phyloP scores from a whole-genome alignment of 1,139 yeast genomes.

The Suhomyces taliae region DNA sequence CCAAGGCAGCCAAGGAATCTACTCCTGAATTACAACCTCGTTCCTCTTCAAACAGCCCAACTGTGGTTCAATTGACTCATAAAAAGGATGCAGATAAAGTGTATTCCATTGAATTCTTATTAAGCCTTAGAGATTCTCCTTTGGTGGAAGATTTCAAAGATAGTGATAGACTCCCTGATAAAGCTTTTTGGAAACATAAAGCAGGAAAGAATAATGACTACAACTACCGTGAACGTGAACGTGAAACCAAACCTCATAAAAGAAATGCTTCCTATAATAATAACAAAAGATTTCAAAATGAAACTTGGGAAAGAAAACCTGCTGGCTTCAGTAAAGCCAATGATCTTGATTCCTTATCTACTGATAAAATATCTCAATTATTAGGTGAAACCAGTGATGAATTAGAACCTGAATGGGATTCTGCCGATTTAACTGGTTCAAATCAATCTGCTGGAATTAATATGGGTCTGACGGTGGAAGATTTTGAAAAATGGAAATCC shows the following conservation, averaged over 20 bases:
- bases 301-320: slow-evolving; percentile 34
- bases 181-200: slow-evolving; percentile 40
- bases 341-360: slow-evolving; percentile 30
- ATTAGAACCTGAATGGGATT: slow-evolving; percentile 55
- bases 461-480: slow-evolving; percentile 64
- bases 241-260: slow-evolving; percentile 15
- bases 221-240: slow-evolving; percentile 11
- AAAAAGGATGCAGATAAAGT: slow-evolving; percentile 18
- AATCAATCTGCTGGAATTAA: slow-evolving; percentile 25
- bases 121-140: slow-evolving; percentile 38
- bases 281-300: slow-evolving; percentile 21
- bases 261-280: slow-evolving; percentile 10
- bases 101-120: slow-evolving; percentile 41
- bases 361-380: slow-evolving; percentile 33
- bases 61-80: slow-evolving; percentile 1
- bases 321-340: slow-evolving; percentile 22
- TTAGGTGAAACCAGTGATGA: slow-evolving; percentile 44
- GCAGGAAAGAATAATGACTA: slow-evolving; percentile 5
- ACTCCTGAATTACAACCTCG: slow-evolving; percentile 39
- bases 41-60: slow-evolving; percentile 19
- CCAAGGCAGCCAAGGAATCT: slow-evolving; percentile 50
- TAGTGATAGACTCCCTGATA: slow-evolving; percentile 37
- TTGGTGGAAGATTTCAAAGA: slow-evolving; percentile 28
- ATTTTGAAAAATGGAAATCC: slow-evolving; percentile 70
- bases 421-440: slow-evolving; percentile 23